Conservation (phyloP, 257 asterid genomes). For the Solanum medicagineum region DNA sequence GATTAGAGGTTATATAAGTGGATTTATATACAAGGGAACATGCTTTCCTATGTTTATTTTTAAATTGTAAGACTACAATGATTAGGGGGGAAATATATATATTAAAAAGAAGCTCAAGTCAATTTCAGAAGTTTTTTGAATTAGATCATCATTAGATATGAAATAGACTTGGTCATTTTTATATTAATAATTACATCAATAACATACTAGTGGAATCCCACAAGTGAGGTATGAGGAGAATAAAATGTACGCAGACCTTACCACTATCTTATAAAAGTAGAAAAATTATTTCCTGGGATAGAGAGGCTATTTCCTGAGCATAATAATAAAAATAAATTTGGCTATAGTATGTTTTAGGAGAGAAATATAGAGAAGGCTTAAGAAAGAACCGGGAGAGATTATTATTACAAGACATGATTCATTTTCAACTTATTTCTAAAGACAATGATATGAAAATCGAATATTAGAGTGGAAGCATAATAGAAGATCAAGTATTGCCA, state of each 20-base stretch:
- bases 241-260: too few species aligned
- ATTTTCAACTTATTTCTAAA: background rate
- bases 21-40: background rate
- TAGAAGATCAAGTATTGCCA: fast-evolving
- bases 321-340: background rate
- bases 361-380: background rate
- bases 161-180: background rate
- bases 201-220: too few species aligned
- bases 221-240: too few species aligned
- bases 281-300: too few species aligned
- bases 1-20: background rate
- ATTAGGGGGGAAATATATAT: background rate
- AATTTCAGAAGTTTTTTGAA: background rate
- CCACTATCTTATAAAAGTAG: too few species aligned
- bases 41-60: background rate
- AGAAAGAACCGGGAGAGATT: background rate
- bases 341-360: background rate
- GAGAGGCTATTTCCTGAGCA: background rate
- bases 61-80: background rate
- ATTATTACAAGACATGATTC: background rate
- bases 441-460: fast-evolving
- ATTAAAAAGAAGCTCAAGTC: background rate
- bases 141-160: background rate
- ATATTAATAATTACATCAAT: background rate
- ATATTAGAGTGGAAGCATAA: background rate